Base-by-base conservation (phyloP, 1,139 yeast species). In the Maudiozyma humilis region DNA sequence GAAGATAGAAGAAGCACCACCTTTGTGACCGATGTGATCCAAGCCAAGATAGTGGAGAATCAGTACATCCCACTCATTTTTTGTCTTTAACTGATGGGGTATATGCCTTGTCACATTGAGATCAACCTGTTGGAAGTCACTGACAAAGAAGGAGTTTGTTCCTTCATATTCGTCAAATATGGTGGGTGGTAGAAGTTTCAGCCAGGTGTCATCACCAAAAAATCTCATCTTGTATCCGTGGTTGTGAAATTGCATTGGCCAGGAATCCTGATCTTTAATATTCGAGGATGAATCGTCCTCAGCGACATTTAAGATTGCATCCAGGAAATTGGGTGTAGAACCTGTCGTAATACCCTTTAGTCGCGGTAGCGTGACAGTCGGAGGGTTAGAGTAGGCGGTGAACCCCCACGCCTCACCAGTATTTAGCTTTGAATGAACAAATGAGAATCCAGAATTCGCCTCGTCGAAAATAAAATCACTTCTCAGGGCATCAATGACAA, bases 151-250 rank as follows among this genome's bases (percentile, higher is more conserved):
- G 40, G 96, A 86, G 40, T 85, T 81, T 0, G 98, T 91, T 1
- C 98, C 98, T 41, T 91, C 98, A 18, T 63, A 66, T 44, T 73
- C 70, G 25, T 70, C 69, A 57, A 91, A 89, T 52, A 72, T 71
- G 3, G 65, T 68, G 4, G 41, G 38, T 0, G 91, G 91, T 54
- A 88, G 93, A 39, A 91, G 70, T 59, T 88, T 89, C 51, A 89
- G 66, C 99, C 98, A 93, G 1, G 98, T 91, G 60, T 91, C 98
- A 63, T 91, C 98, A 20, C 99, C 99, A 67, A 76, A 91, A 75
- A 91, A 87, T 57, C 87, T 82, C 34, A 91, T 68, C 43, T 65
- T 72, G 54, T 73, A 74, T 27, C 43, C 45, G 3, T 62, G 52
- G 1, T 49, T 40, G 36, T 66, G 63, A 64, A 88, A 70, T 60